A percentile compares a stretch with the other conserved stretches of the same genome.
Evolutionary conservation across 2,329 filamentous ascomycete species (phyloP).

Genomic region (Fusarium sp.): DNA sequence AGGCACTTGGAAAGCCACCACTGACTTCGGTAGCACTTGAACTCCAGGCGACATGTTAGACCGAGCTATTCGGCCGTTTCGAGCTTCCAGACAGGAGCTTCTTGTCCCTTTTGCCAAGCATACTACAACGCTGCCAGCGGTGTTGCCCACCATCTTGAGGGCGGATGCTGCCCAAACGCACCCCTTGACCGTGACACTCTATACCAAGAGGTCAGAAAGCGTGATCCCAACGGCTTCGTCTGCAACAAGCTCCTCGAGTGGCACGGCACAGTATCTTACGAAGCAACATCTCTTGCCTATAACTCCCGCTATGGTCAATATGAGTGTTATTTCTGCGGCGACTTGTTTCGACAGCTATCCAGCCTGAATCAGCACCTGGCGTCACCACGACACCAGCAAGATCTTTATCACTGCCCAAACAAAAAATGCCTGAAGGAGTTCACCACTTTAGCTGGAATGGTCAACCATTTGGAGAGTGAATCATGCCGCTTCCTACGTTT

Average conservation of each 20-base stretch:
- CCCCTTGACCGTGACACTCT: slow-evolving; percentile 62
- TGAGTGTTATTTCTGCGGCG: slow-evolving; percentile 60
- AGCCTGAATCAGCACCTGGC: slow-evolving; percentile 66
- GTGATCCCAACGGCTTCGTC: slow-evolving; percentile 62
- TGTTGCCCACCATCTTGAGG: slow-evolving; percentile 68
- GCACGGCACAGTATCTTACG: slow-evolving; percentile 51
- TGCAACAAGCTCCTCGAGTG: slow-evolving; percentile 65
- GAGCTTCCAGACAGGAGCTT: slow-evolving; percentile 26
- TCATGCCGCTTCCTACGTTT: slow-evolving; percentile 56
- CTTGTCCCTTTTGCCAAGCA: slow-evolving; percentile 67
- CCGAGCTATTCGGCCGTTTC: not conserved
- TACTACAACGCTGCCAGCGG: slow-evolving; percentile 64
- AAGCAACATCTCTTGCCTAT: slow-evolving; percentile 57
- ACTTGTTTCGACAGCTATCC: slow-evolving; percentile 52
- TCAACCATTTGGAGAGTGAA: slow-evolving; percentile 61
- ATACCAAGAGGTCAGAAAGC: slow-evolving; percentile 57
- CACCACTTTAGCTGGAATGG: slow-evolving; percentile 53
- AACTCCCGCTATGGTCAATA: slow-evolving; percentile 52
- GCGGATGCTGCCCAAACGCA: slow-evolving; percentile 62
- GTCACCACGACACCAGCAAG: slow-evolving; percentile 58
- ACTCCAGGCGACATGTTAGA: not conserved
- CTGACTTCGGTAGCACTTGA: slow-evolving; percentile 11
- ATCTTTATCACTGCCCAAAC: slow-evolving; percentile 58
- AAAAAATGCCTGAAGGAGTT: slow-evolving; percentile 53
- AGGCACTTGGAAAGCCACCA: accelerated